Conservation (phyloP, 495 filamentous ascomycete species). For the Penicillium chermesinum region DNA sequence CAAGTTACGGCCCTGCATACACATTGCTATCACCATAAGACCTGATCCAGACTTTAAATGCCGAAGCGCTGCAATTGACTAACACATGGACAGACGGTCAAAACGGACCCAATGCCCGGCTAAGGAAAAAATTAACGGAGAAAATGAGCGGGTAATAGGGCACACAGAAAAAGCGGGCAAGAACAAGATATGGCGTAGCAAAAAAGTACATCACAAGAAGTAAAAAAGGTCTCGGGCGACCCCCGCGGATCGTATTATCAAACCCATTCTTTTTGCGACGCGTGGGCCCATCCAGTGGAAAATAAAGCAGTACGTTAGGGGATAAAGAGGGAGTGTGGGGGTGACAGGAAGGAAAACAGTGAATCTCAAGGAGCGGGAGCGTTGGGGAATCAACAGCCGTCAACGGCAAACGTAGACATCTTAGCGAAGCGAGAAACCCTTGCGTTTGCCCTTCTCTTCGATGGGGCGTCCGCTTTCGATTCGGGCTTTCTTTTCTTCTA, state of each 20-base stretch:
- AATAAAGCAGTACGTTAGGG: constrained; percentile 22
- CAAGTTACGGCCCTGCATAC: too few relatives aligned
- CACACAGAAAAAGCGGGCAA: constrained; percentile 39
- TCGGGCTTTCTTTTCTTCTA: constrained; percentile 94
- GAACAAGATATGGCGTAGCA: constrained; percentile 46
- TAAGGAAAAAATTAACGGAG: constrained; percentile 13
- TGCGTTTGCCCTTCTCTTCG: constrained; percentile 87
- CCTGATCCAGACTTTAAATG: constrained; percentile 9
- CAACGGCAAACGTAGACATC: constrained; percentile 18
- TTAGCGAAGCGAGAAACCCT: constrained; percentile 98
- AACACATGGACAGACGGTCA: constrained; percentile 23
- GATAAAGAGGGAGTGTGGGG: constrained; percentile 34
- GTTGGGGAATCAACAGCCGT: constrained; percentile 28
- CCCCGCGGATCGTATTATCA: constrained; percentile 28
- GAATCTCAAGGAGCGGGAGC: constrained; percentile 20
- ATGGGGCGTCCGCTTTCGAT: constrained; percentile 90
- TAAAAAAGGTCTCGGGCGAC: constrained; percentile 29
- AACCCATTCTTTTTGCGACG: constrained; percentile 30
- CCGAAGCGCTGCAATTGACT: constrained; percentile 33
- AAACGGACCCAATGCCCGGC: constrained; percentile 14
- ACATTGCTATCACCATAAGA: too few relatives aligned
- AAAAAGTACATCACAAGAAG: constrained; percentile 55
- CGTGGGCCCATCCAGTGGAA: constrained; percentile 30
- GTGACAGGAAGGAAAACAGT: constrained; percentile 32
- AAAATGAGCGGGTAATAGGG: constrained; percentile 32